Conservation (phyloP, 106 monocot species). For the Amphibolis antarctica region DNA sequence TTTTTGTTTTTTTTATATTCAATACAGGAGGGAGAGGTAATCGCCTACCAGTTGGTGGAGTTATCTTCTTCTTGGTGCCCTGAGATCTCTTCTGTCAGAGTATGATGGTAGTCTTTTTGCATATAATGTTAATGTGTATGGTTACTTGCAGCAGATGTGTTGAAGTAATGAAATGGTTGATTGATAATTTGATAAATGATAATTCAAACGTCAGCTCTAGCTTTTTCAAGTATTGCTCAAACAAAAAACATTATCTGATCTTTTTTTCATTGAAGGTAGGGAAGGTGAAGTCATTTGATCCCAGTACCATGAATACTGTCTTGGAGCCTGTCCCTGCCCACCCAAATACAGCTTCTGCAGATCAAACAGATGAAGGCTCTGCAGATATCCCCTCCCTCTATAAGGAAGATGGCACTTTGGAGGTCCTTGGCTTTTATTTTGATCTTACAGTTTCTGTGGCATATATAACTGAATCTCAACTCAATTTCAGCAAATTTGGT, state of each 20-base stretch:
- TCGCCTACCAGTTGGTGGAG: conserved; percentile 82
- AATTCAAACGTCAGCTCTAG: not conserved
- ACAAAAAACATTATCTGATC: not conserved
- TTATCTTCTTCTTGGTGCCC: conserved; percentile 87
- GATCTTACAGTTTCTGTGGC: not conserved
- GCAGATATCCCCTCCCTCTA: conserved; percentile 27
- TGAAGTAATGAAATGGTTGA: no score
- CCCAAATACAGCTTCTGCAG: conserved; percentile 24
- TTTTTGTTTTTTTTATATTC: not conserved
- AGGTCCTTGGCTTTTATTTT: conserved; percentile 28
- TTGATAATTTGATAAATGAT: not conserved
- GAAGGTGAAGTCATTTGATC: conserved; percentile 54
- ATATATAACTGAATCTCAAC: not conserved
- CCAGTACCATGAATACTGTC: conserved; percentile 27
- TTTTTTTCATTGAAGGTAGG: conserved; percentile 47
- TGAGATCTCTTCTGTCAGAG: conserved; percentile 75
- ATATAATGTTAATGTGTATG: not conserved
- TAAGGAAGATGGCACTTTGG: conserved; percentile 81
- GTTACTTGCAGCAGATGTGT: not conserved
- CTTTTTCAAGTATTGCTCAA: not conserved
- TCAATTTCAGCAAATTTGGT: not conserved
- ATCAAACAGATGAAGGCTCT: conserved; percentile 23
- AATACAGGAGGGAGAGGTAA: conserved; percentile 62
- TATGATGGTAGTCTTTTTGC: conserved; percentile 15
- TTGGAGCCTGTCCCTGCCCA: conserved; percentile 44